Conservation (phyloP, 2,329 filamentous ascomycete genomes). For the Volutella citrinella region DNA sequence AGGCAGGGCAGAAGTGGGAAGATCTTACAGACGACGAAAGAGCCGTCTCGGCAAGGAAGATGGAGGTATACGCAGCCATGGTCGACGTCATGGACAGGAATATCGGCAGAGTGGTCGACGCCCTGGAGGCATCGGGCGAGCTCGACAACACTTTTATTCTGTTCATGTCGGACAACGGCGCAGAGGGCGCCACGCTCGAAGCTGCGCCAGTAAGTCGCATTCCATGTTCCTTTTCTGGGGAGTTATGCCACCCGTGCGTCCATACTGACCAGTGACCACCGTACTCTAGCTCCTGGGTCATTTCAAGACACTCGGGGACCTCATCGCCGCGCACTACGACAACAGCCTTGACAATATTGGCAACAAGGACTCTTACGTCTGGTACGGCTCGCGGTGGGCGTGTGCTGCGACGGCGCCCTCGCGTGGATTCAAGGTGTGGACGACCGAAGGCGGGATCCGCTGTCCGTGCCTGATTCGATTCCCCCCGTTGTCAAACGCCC, state of each 20-base stretch:
- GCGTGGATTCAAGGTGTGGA: constrained; percentile 31
- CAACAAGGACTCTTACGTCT: constrained; percentile 54
- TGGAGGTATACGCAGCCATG: constrained; percentile 54
- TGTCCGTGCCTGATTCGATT: constrained; percentile 17
- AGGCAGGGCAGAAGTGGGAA: constrained; percentile 12
- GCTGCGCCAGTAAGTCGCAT: constrained; percentile 56
- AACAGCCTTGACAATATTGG: constrained; percentile 50
- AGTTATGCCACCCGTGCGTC: not conserved
- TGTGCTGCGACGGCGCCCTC: constrained; percentile 34
- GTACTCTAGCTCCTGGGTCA: constrained; percentile 24
- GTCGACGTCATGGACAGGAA: constrained; percentile 53
- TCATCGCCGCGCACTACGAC: constrained; percentile 41
- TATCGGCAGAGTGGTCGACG: constrained; percentile 49
- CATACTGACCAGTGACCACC: constrained; percentile 3
- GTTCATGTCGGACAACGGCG: constrained; percentile 54
- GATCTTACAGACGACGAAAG: constrained; percentile 10
- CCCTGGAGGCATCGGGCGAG: constrained; percentile 45
- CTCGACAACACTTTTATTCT: constrained; percentile 52
- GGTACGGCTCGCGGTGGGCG: constrained; percentile 58
- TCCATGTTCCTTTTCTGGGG: constrained; percentile 39
- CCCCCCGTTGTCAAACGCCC: constrained; percentile 32
- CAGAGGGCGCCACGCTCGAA: too few species aligned
- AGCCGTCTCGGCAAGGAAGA: constrained; percentile 18
- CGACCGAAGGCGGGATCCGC: constrained; percentile 24
- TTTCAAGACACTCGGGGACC: constrained; percentile 4